A percentile compares a stretch with the other conserved stretches of the same genome.
These are phyloP conservation scores for Myxozyma melibiosi DNA, from an alignment of 805 yeast genomes.

Conservation along the genomic window DNA sequence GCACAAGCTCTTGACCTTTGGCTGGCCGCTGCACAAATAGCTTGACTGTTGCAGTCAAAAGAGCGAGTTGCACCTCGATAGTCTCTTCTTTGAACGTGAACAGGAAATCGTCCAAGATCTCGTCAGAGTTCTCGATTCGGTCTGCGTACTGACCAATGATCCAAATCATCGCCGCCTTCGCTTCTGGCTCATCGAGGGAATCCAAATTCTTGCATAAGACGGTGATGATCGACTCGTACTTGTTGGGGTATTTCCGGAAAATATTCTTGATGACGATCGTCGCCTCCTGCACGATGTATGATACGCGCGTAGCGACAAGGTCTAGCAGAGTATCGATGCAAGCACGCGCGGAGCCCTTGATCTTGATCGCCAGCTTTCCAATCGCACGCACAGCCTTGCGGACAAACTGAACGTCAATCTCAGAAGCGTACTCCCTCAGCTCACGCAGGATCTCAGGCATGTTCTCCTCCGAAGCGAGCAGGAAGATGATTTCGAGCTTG, in stretches of 20 bases:
- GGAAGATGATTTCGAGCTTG: conserved; percentile 80
- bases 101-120: conserved; percentile 49
- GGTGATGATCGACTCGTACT: conserved; percentile 51
- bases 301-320: conserved; percentile 63
- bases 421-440: conserved; percentile 82
- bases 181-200: conserved; percentile 70
- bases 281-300: conserved; percentile 79
- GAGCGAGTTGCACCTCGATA: conserved; percentile 69
- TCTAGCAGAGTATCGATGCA: conserved; percentile 67
- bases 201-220: conserved; percentile 51
- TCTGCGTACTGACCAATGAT: conserved; percentile 72
- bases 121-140: conserved; percentile 49
- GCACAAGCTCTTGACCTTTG: conserved; percentile 57
- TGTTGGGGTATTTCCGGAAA: conserved; percentile 70
- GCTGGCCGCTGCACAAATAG: conserved; percentile 61
- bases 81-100: conserved; percentile 62
- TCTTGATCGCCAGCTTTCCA: conserved; percentile 82
- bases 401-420: conserved; percentile 82
- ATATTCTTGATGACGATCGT: conserved; percentile 75
- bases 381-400: conserved; percentile 85
- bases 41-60: conserved; percentile 74
- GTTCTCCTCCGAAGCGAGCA: conserved; percentile 69
- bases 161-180: conserved; percentile 81
- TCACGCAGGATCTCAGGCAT: conserved; percentile 67
- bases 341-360: conserved; percentile 59